A percentile compares a stretch with the other conserved stretches of the same genome.
phyloP scores from a whole-genome alignment of 1,284 basidiomycete genomes.

The Gomphus bonarii region DNA sequence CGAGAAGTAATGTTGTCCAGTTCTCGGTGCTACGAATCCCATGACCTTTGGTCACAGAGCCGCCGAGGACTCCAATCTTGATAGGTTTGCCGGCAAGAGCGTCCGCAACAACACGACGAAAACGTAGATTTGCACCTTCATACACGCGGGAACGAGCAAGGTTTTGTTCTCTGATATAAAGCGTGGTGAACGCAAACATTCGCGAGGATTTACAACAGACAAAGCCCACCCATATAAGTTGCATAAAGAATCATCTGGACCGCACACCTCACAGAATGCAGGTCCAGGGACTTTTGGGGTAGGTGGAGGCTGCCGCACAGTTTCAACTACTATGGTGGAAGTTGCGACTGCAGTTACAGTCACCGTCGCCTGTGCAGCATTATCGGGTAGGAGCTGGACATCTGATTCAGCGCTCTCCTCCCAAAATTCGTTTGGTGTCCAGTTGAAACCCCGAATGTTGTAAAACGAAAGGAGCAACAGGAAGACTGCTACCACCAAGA shows the following conservation, averaged over 20 bases:
- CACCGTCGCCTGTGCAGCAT: not conserved
- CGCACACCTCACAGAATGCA: constrained; percentile 14
- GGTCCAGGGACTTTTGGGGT: constrained; percentile 5
- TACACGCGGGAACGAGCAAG: constrained; percentile 15
- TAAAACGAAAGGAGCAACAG: not conserved
- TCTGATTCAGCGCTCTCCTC: not conserved
- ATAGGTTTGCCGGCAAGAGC: constrained; percentile 14
- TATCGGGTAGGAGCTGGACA: not conserved
- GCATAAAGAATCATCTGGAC: constrained; percentile 14
- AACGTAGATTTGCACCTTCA: constrained; percentile 14
- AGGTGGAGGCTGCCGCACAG: not conserved
- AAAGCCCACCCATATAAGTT: constrained; percentile 14
- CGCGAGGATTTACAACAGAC: not conserved
- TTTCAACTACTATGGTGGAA: constrained; percentile 6
- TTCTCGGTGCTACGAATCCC: constrained; percentile 11
- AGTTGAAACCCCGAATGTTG: not conserved
- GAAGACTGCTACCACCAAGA: not conserved
- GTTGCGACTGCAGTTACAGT: constrained; percentile 11
- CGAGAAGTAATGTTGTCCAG: constrained; percentile 11
- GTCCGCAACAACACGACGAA: constrained; percentile 14
- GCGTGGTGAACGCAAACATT: not conserved
- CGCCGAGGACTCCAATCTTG: constrained; percentile 14
- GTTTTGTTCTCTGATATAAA: constrained; percentile 10
- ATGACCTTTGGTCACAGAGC: constrained; percentile 15
- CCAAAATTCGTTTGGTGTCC: not conserved